A percentile compares a stretch with the other conserved stretches of the same genome.
phyloP scores from a whole-genome alignment of 495 filamentous ascomycete genomes.

The Hyaloscypha hepaticicola region DNA sequence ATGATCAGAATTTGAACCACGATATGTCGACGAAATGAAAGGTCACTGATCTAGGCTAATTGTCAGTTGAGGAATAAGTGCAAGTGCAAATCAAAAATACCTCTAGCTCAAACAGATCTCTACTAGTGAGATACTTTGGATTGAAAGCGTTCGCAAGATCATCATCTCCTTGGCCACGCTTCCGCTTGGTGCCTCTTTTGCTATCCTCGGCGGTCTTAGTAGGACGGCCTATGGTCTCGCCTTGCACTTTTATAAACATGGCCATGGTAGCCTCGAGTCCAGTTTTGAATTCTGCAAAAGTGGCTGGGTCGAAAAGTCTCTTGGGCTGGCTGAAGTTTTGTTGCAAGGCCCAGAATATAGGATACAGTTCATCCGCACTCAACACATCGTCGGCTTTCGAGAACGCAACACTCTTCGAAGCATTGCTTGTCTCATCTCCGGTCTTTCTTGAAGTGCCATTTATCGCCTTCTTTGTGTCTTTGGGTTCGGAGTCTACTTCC shows the following conservation, averaged over 20 bases:
- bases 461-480: constrained; percentile 15
- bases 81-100: constrained; percentile 41
- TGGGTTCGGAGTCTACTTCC: constrained; percentile 47
- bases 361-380: constrained; percentile 75
- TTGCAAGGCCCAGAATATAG: constrained; percentile 92
- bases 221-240: constrained; percentile 51
- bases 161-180: constrained; percentile 59
- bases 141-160: constrained; percentile 78
- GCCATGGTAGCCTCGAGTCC: constrained; percentile 75
- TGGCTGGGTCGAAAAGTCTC: constrained; percentile 65
- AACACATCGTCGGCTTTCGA: constrained; percentile 46
- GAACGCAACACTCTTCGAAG: constrained; percentile 54
- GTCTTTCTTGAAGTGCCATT: constrained; percentile 35
- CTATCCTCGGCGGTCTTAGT: constrained; percentile 59
- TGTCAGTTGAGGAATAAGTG: not conserved
- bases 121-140: constrained; percentile 93
- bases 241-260: constrained; percentile 76
- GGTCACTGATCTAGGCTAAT: constrained; percentile 70
- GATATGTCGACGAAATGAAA: constrained; percentile 90
- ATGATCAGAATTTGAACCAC: constrained; percentile 92
- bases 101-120: constrained; percentile 94
- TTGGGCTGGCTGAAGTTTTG: constrained; percentile 88
- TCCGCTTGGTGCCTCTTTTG: constrained; percentile 68
- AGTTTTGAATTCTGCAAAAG: constrained; percentile 74
- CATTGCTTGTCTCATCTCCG: constrained; percentile 40